Base-by-base conservation (phyloP, 202 grass and related monocot species). In the Carex arenaria region DNA sequence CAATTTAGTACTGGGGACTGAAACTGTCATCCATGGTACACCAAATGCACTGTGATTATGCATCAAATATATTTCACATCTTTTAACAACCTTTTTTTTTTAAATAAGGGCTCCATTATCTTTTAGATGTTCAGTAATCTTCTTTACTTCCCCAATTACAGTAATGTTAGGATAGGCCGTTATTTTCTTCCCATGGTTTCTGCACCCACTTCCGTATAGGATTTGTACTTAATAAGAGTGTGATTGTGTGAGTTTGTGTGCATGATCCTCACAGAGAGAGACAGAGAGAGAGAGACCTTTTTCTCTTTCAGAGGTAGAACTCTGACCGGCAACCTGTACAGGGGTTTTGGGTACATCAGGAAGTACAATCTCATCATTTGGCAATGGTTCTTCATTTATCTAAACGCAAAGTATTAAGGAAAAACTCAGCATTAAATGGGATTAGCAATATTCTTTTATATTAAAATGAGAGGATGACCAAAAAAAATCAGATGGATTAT, bases 321-420 rank as follows among this genome's bases (percentile, higher is more conserved):
- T 78, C 51, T 75, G 84, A 61, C 79, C 80, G 85, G 88, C 76
- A 34, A 80, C 69, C 42, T 80, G 84, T 64, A 87, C 74, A 59
- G 91, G 90, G 1, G n/a, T 86, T 80, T 81, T 91, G 20, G 96
- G 96, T 85, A 99, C 96, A 88, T 96, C 93, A 84, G 96, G 96
- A 82, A 99, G 96, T 74, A 88, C 87, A 66, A 93, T 92, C 86
- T 88, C 89, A 36, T 95, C 93, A 65, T 60, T n/a, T 20, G 9
- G 30, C 31, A 60, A 78, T 38, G 59, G 17, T 78, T 59, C 53
- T 78, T 95, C 93, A 20, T 80, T 86, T 15, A 81, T 86, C 63
- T 89, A 84, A 75, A 7, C 64, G 67, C 43, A 83, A 74, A 85
- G 84, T 86, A 87, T 2, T 51, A 51, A 12, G 11, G 47, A 51